Base-by-base conservation (phyloP, 163 green algal genomes). In the Volvox carteri region DNA sequence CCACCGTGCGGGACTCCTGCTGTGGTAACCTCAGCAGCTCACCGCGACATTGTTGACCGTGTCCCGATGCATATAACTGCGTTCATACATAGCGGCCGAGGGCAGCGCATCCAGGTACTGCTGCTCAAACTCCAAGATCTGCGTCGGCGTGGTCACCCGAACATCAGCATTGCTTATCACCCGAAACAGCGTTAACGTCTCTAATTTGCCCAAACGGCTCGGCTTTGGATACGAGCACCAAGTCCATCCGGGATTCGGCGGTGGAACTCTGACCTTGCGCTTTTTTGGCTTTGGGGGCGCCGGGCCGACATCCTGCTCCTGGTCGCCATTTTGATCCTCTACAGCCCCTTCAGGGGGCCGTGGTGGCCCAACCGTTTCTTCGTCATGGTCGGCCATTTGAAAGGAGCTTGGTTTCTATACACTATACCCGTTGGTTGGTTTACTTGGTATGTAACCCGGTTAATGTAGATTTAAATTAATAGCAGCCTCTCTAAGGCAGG, bases 21-120 rank as follows among this genome's bases (percentile, higher is more conserved):
- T n/a, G n/a, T n/a, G n/a, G n/a, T n/a, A n/a, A n/a, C n/a, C n/a
- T n/a, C n/a, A n/a, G n/a, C 54, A 65, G 37, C 92, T 91, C 41
- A 98, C 94, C 68, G 94, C 94, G 12, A 99, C 93, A 84, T 98
- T 95, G 42, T 96, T 98, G 1, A 99, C 95, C 4, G 90, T 94
- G 86, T 99, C 98, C 25, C 96, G 91, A 91, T 99, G 98, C 98
- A 99, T 99, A 95, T 98, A 99, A 86, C 95, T 98, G 73, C 94
- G 96, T 90, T 99, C 98, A 78, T 99, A 99, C 97, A 99, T 99
- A 28, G 95, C 87, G 1, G 93, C 93, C 30, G 90, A 88, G 0
- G 97, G 97, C 76, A 99, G 90, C 0, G 90, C 90, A 30, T 96
- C 88, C 85, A 98, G 76, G 85, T 98, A 97, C 41, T 96, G 92